Percentiles rank a stretch among this genome's conserved stretches.
These are phyloP conservation scores for Neoboletus magnificus DNA, from an alignment of 768 basidiomycete species.

Conservation along the genomic window DNA sequence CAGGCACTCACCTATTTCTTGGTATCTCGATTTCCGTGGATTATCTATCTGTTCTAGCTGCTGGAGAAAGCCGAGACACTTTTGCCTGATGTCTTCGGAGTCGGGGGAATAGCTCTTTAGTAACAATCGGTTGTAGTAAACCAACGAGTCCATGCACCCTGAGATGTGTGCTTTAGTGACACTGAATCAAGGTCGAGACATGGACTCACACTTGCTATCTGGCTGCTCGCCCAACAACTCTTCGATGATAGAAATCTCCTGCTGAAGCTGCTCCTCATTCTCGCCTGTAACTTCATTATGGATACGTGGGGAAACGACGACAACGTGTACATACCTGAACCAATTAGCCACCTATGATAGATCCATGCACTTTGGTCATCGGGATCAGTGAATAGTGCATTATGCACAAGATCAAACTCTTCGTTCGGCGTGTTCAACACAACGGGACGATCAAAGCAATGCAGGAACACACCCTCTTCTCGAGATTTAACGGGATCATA, in stretches of 20 bases:
- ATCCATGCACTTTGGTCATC: conserved; percentile 97
- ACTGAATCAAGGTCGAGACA: not conserved
- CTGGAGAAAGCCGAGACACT: conserved; percentile 50
- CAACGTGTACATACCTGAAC: conserved; percentile 51
- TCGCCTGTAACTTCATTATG: conserved; percentile 45
- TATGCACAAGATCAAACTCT: conserved; percentile 93
- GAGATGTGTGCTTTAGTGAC: not conserved
- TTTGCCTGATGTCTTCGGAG: conserved; percentile 38
- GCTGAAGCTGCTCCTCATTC: conserved; percentile 51
- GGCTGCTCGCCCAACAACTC: conserved; percentile 87
- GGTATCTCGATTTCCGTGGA: conserved; percentile 62
- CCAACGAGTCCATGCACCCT: conserved; percentile 96
- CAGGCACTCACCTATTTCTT: conserved; percentile 51
- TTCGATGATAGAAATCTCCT: conserved; percentile 76
- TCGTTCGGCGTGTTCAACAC: not conserved
- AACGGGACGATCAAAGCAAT: not conserved
- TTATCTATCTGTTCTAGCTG: conserved; percentile 65
- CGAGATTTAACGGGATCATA: conserved; percentile 52
- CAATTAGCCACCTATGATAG: conserved; percentile 97
- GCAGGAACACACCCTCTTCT: conserved; percentile 57
- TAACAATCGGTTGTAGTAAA: conserved; percentile 76
- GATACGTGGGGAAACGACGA: not conserved
- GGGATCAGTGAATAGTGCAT: conserved; percentile 96
- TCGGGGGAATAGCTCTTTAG: conserved; percentile 43
- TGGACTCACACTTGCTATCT: conserved; percentile 80